These are phyloP conservation scores for Wickerhamiella siamensis DNA, from an alignment of 805 yeast species.

Conservation along the genomic window DNA sequence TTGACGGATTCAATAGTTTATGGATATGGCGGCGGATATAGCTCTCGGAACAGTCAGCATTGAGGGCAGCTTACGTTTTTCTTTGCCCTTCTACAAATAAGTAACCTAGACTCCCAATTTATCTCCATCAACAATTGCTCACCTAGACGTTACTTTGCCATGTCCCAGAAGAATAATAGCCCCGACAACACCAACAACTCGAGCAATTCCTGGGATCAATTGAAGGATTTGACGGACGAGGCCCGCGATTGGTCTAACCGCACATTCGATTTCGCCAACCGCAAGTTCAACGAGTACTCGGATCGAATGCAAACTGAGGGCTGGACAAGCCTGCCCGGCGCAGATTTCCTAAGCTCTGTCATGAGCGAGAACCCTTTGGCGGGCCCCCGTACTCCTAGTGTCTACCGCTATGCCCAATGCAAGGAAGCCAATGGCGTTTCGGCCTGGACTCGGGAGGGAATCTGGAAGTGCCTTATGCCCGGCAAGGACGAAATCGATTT, in stretches of 20 bases:
- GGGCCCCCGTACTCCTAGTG: constrained; percentile 44
- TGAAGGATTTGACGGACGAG: background rate
- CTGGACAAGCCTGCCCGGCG: background rate
- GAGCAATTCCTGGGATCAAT: background rate
- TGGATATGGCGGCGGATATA: too few relatives aligned
- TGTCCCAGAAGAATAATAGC: background rate
- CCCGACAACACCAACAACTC: background rate
- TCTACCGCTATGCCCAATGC: constrained; percentile 46
- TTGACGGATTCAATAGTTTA: too few relatives aligned
- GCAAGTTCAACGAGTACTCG: background rate
- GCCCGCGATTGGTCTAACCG: constrained; percentile 2
- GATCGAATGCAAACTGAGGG: background rate
- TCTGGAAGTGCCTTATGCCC: constrained; percentile 87
- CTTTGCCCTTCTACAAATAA: too few relatives aligned
- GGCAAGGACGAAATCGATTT: constrained; percentile 20
- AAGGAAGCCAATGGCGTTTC: constrained; percentile 49
- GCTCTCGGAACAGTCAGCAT: too few relatives aligned
- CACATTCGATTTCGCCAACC: background rate
- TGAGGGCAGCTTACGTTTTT: too few relatives aligned
- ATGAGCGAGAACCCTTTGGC: background rate
- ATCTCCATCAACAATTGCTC: background rate
- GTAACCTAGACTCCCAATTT: background rate
- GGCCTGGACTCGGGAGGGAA: constrained; percentile 72
- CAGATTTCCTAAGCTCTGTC: background rate
- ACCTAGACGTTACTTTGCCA: background rate